Base-by-base conservation (phyloP, 768 basidiomycete species). In the Termitomyces sp. region DNA sequence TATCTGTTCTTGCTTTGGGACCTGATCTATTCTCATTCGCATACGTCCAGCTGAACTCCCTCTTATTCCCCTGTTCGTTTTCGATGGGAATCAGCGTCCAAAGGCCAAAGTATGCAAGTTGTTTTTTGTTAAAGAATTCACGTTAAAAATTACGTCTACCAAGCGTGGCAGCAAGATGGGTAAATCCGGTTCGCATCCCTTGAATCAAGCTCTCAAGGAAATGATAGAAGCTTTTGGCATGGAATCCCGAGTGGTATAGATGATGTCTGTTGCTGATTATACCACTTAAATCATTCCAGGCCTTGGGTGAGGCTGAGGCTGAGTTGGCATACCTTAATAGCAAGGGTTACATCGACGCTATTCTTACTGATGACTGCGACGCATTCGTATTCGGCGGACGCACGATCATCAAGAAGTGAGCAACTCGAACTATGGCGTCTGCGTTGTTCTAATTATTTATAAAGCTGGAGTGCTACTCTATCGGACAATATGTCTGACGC, bases 291-390 rank as follows among this genome's bases (percentile, higher is more conserved):
- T 22, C 9, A 44, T n/a, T n/a, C 20, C 13, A 72, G 70, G 82
- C 82, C 18, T 79, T 79, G n/a, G 81, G 80, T 14, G 81, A 82
- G 65, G 82, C 81, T 1, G 82, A 83, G 55, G 81, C 80, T 3
- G 80, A 82, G 55, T 68, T 83, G 5, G 79, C 81, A 2, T 64
- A 70, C n/a, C 72, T 83, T 60, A 78, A 75, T 40, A 59, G 63
- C 0, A 63, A 67, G 52, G 75, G 75, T 16, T 60, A 70, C 33
- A 74, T 83, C 41, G 81, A 83, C 66, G 75, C 74, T 11, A 71
- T 82, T 8, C 58, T 82, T 16, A 75, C 80, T 1, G 78, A 81
- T 41, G 81, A 84, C 63, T 75, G 74, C 5, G 81, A 83, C 59
- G 70, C 70, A 0, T 65, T 83, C 35, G 65, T 83, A 2, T 83